Conservation (phyloP, 495 filamentous ascomycete species). For the Podospora conica region DNA sequence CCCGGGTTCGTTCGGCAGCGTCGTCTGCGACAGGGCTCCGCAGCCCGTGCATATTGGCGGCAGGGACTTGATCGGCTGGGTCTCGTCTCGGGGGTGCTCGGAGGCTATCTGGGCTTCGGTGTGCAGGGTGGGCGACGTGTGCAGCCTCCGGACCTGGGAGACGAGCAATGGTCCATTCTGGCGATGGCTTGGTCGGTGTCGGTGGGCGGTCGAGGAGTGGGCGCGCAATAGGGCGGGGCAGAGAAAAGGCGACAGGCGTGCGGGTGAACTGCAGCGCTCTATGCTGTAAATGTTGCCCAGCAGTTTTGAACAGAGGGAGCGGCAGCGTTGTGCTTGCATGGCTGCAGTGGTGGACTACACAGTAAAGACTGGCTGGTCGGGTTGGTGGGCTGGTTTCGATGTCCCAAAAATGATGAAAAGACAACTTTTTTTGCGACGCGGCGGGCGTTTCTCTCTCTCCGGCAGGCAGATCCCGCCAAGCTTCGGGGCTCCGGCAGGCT, state of each 20-base stretch:
- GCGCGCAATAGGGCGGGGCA: conserved; percentile 32
- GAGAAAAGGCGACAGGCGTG: conserved; percentile 38
- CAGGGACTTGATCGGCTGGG: conserved; percentile 27
- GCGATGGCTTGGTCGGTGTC: conserved; percentile 9
- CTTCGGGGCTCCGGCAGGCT: conserved; percentile 17
- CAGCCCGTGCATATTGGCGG: conserved; percentile 76
- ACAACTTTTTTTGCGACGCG: conserved; percentile 1
- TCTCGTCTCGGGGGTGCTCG: neutral
- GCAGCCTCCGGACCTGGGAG: conserved; percentile 25
- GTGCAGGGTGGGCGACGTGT: conserved; percentile 18
- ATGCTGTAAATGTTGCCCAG: conserved; percentile 36
- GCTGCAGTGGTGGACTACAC: neutral
- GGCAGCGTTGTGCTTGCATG: conserved; percentile 21
- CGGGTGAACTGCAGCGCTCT: conserved; percentile 25
- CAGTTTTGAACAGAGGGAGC: conserved; percentile 30
- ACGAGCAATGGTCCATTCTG: conserved; percentile 16
- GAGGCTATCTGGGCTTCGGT: neutral
- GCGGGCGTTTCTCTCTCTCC: neutral
- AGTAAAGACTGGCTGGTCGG: neutral
- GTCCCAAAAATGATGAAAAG: neutral
- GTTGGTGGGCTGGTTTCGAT: neutral
- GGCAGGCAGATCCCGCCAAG: conserved; percentile 14
- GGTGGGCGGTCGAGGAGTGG: neutral
- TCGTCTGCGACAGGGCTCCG: conserved; percentile 73
- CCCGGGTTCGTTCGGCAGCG: conserved; percentile 63